Base-by-base conservation (phyloP, 2,329 filamentous ascomycete species). In the Claviceps fusiformis region DNA sequence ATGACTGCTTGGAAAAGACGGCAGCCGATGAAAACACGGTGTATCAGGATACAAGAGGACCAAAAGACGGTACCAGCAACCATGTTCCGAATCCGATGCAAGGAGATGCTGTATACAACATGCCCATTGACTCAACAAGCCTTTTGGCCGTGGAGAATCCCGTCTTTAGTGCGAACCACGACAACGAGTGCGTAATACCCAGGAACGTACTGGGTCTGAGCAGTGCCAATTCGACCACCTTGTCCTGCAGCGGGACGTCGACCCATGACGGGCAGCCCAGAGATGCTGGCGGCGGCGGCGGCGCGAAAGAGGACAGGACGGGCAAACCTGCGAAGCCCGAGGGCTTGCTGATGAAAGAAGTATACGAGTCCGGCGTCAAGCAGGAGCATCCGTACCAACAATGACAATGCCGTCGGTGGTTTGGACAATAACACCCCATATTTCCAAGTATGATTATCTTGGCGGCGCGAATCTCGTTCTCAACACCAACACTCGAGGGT, bases 331-430 rank as follows among this genome's bases (percentile, higher is more conserved):
- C 64, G 29, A 60, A 55, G 50, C 58, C 66, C 1, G 69, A 67
- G 54, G 61, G 63, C 2, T 62, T 73, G 10, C 64, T 73, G 19
- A 68, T 66, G 47, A 74, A 73, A 62, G 71, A 69, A 27, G 53
- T 15, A 24, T 35, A 11, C 46, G 47, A 43, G 44, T 11, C 33
- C 33, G 9, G 33, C 29, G 5, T 27, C 52, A 29, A n/a, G 29
- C 17, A 11, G 39, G 31, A 29, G 52, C n/a, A 10, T 44, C 45
- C 33, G 24, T 43, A 19, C 10, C 33, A 41, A 33, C 10, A 17
- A 43, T 33, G 45, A 39, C 15, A 5, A 37, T 37, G 31, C 15
- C 3, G 13, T 24, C 27, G 35, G 29, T 29, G 19, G 43, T 35
- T 35, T 35, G 33, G 9, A 35, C 33, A 8, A 10, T 24, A 19